Evolutionary conservation across 108 stramenopile species (phyloP).

Genomic region (Cyclotella baltica): DNA sequence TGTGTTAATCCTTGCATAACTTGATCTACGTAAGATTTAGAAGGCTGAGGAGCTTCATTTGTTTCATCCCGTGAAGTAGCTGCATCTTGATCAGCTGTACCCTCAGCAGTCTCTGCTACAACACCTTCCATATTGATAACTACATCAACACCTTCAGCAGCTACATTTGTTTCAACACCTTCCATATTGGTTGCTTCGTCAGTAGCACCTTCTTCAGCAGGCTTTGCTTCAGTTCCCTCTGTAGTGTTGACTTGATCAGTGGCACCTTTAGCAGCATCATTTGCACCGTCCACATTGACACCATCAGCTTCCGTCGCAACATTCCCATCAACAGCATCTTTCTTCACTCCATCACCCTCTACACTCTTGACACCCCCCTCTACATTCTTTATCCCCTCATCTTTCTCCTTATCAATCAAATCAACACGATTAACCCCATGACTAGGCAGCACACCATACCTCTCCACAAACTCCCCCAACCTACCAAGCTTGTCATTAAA

Average conservation of each 20-base stretch:
- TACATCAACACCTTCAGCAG: not conserved
- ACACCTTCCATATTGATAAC: too few species aligned
- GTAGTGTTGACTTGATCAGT: not conserved
- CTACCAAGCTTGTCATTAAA: constrained; percentile 41
- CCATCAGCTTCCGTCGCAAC: not conserved
- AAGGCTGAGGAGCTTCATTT: too few species aligned
- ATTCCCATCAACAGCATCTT: not conserved
- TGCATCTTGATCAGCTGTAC: not conserved
- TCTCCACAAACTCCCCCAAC: constrained; percentile 25
- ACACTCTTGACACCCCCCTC: not conserved
- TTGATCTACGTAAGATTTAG: too few species aligned
- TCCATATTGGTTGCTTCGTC: not conserved
- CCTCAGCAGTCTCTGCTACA: not conserved
- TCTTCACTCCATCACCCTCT: not conserved
- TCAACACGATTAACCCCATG: not conserved
- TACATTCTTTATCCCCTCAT: not conserved
- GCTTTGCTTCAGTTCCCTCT: not conserved
- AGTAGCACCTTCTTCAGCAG: not conserved
- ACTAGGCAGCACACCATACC: constrained; percentile 22
- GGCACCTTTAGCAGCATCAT: not conserved
- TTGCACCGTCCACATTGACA: too few species aligned
- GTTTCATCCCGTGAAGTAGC: not conserved
- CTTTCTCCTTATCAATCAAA: not conserved
- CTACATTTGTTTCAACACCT: not conserved
- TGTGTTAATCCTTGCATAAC: not conserved